Percentiles rank a stretch among this genome's conserved stretches.
These are phyloP conservation scores for Cudoniella acicularis DNA, from an alignment of 495 filamentous ascomycete species.

Conservation along the genomic window DNA sequence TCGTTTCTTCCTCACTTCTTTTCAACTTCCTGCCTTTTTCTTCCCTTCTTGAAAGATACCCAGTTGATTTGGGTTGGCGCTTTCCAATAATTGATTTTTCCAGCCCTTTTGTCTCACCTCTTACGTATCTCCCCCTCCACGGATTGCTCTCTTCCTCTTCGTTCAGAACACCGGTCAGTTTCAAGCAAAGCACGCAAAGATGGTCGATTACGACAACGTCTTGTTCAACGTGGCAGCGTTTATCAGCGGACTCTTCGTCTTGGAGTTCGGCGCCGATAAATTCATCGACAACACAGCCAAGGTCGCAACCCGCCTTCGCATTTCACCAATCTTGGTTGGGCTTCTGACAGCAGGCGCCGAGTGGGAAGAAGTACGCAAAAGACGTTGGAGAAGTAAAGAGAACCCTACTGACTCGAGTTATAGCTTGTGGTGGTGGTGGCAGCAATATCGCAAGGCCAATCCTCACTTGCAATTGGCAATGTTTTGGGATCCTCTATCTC, in stretches of 20 bases:
- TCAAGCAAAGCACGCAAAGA: too few relatives aligned
- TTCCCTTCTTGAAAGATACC: too few relatives aligned
- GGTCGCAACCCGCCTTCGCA: conserved; percentile 40
- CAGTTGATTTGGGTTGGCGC: too few relatives aligned
- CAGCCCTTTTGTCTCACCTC: too few relatives aligned
- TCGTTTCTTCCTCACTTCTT: too few relatives aligned
- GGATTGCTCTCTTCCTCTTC: too few relatives aligned
- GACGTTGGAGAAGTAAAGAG: not conserved
- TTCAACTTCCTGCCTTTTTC: too few relatives aligned
- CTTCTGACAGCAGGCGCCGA: conserved; percentile 53
- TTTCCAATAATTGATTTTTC: too few relatives aligned
- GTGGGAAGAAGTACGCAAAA: conserved; percentile 48
- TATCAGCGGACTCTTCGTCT: conserved; percentile 40
- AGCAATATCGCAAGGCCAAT: conserved; percentile 40
- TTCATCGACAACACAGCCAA: conserved; percentile 53
- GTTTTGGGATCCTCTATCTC: conserved; percentile 52
- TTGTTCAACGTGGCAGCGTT: too few relatives aligned
- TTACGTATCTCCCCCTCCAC: too few relatives aligned
- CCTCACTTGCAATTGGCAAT: conserved; percentile 52
- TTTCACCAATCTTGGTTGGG: conserved; percentile 46
- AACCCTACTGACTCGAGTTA: conserved; percentile 2
- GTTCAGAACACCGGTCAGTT: too few relatives aligned
- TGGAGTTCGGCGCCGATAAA: conserved; percentile 42
- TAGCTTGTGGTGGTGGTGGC: conserved; percentile 52
- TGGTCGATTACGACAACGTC: too few relatives aligned